A percentile compares a stretch with the other conserved stretches of the same genome.
phyloP scores from a whole-genome alignment of 306 rosid genomes.

The Clitoria ternatea region DNA sequence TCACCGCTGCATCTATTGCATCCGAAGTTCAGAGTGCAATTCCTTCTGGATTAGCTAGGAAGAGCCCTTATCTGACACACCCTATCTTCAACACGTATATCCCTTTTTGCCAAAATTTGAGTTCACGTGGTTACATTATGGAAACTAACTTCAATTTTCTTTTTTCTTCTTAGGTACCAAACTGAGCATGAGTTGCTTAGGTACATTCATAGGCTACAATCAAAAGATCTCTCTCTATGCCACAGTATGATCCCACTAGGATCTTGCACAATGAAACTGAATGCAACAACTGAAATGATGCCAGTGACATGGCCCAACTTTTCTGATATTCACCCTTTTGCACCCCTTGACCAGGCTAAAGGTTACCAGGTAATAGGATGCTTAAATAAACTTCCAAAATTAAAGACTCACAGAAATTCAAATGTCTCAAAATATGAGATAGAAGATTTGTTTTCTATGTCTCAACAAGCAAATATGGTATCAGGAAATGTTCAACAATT shows the following conservation, averaged over 20 bases:
- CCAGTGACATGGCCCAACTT: slow-evolving; percentile 96
- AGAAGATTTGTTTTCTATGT: slow-evolving; percentile 23
- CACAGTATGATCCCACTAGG: slow-evolving; percentile 99
- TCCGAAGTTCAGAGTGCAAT: slow-evolving; percentile 61
- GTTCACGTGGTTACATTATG: slow-evolving; percentile 18
- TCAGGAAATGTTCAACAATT: slow-evolving; percentile 91
- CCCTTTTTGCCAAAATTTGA: slow-evolving; percentile 17
- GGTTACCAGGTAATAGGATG: slow-evolving; percentile 80
- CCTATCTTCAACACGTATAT: slow-evolving; percentile 84
- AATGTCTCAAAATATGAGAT: slow-evolving; percentile 15
- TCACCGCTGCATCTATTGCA: slow-evolving; percentile 91
- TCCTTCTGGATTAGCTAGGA: slow-evolving; percentile 70
- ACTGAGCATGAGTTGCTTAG: slow-evolving; percentile 97
- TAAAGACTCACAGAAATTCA: slow-evolving; percentile 15
- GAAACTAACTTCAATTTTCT: slow-evolving; percentile 22
- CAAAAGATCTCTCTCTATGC: slow-evolving; percentile 89
- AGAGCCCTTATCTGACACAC: slow-evolving; percentile 81
- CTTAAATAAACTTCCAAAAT: slow-evolving; percentile 2
- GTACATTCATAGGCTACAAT: slow-evolving; percentile 69
- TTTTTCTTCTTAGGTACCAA: slow-evolving; percentile 60
- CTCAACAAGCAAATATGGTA: slow-evolving; percentile 28
- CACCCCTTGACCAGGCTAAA: slow-evolving; percentile 80
- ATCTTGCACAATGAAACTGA: slow-evolving; percentile 97
- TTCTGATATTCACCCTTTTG: slow-evolving; percentile 87
- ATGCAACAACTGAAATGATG: slow-evolving; percentile 98